Evolutionary conservation across 108 stramenopile species (phyloP).

Genomic region (Discostella stelligeroides): DNA sequence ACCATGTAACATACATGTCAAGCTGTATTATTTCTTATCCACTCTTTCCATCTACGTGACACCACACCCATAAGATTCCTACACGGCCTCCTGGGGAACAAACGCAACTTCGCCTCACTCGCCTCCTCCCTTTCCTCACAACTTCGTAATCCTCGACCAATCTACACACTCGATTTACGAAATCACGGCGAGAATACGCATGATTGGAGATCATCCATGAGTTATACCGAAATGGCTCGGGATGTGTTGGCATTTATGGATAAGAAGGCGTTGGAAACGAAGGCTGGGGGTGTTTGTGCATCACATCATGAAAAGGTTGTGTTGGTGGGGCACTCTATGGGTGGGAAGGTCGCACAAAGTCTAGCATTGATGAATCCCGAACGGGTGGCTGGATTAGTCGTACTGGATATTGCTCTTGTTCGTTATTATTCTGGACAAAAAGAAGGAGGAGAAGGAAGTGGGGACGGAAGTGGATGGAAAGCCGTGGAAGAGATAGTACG

Average conservation of each 20-base stretch:
- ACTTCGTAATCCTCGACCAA: constrained; percentile 62
- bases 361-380: constrained; percentile 82
- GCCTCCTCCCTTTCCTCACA: constrained; percentile 67
- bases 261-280: constrained; percentile 4
- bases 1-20: too few species aligned
- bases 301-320: constrained; percentile 49
- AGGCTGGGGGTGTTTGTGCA: neutral
- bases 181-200: constrained; percentile 90
- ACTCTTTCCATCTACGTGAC: neutral
- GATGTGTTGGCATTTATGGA: constrained; percentile 86
- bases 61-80: constrained; percentile 57
- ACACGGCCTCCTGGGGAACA: constrained; percentile 93
- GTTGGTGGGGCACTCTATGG: constrained; percentile 93
- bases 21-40: too few species aligned
- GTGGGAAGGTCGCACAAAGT: constrained; percentile 91
- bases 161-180: constrained; percentile 83
- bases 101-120: constrained; percentile 92
- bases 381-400: constrained; percentile 81
- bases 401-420: constrained; percentile 93
- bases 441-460: constrained; percentile 22
- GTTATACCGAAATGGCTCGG: constrained; percentile 84
- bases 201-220: constrained; percentile 71
- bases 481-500: constrained; percentile 85
- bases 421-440: constrained; percentile 60
- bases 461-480: constrained; percentile 68